These are phyloP conservation scores for Wickerhamomyces chambardii DNA, from an alignment of 805 yeast species.

Conservation along the genomic window DNA sequence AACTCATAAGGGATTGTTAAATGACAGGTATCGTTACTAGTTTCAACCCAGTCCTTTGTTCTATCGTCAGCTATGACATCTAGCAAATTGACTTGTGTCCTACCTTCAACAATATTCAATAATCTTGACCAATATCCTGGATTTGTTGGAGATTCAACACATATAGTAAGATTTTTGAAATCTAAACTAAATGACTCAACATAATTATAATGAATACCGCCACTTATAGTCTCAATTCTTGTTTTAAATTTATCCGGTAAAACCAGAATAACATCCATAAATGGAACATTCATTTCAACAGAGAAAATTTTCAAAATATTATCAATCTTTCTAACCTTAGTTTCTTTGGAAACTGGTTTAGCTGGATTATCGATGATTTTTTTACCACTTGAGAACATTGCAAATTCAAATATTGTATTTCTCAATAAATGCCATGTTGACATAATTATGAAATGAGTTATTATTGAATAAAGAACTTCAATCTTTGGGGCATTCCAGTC, in stretches of 20 bases:
- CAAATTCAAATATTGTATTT: slow-evolving; percentile 24
- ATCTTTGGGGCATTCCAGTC: slow-evolving; percentile 17
- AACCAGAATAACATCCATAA: slow-evolving; percentile 18
- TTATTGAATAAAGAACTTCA: slow-evolving; percentile 27
- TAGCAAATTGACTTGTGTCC: slow-evolving; percentile 18
- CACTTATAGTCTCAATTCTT: slow-evolving; percentile 32
- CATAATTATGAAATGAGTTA: slow-evolving; percentile 34
- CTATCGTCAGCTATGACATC: slow-evolving; percentile 18
- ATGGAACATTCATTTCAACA: slow-evolving; percentile 12
- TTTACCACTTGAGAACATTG: slow-evolving; percentile 6
- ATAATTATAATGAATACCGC: slow-evolving; percentile 12
- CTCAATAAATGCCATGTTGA: slow-evolving; percentile 36
- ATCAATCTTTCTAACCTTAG: slow-evolving; percentile 9
- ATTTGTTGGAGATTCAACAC: slow-evolving; percentile 44
- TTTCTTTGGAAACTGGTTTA: slow-evolving; percentile 9
- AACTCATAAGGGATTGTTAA: slow-evolving; percentile 65
- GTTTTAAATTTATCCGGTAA: slow-evolving; percentile 41
- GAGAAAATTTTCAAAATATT: slow-evolving; percentile 15
- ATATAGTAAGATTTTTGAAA: slow-evolving; percentile 29
- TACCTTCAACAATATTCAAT: slow-evolving; percentile 27
- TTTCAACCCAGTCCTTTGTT: slow-evolving; percentile 26
- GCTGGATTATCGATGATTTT: slow-evolving; percentile 15
- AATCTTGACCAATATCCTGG: slow-evolving; percentile 41
- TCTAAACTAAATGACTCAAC: slow-evolving; percentile 13
- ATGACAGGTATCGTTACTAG: slow-evolving; percentile 33